These are phyloP conservation scores for Ganoderma boninense DNA, from an alignment of 1,284 basidiomycete genomes.

Conservation along the genomic window DNA sequence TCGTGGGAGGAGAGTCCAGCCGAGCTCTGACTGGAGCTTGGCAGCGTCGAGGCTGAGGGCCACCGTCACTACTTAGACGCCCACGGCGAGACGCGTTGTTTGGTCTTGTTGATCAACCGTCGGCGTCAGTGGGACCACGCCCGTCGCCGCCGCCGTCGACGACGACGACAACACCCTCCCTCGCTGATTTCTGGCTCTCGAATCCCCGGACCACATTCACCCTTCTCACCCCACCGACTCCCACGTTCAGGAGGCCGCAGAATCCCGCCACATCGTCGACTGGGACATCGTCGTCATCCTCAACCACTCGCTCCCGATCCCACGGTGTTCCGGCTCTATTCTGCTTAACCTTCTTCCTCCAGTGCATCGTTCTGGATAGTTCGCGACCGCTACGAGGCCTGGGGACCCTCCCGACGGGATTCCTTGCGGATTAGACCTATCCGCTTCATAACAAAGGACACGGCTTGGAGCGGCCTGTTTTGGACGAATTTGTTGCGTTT, in stretches of 20 bases:
- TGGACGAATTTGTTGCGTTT: slow-evolving; percentile 21
- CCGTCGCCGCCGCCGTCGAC: slow-evolving; percentile 39
- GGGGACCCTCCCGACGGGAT: slow-evolving; percentile 19
- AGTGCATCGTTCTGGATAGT: slow-evolving; percentile 7
- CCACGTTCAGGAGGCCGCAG: not conserved
- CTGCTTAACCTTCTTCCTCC: not conserved
- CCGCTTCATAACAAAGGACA: slow-evolving; percentile 11
- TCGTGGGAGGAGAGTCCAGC: not conserved
- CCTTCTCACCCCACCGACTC: not conserved
- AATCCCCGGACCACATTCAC: slow-evolving; percentile 10
- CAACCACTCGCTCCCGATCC: slow-evolving; percentile 4
- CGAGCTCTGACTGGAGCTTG: not conserved
- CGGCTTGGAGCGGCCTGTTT: slow-evolving; percentile 13
- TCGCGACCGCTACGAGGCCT: slow-evolving; percentile 5
- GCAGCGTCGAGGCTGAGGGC: not conserved
- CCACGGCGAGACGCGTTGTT: slow-evolving; percentile 31
- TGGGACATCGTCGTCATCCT: slow-evolving; percentile 2
- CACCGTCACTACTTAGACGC: slow-evolving; percentile 11
- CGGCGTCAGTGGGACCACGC: slow-evolving; percentile 27
- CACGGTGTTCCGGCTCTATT: not conserved
- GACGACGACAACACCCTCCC: slow-evolving; percentile 35
- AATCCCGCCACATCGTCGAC: slow-evolving; percentile 4
- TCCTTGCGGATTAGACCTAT: slow-evolving; percentile 10
- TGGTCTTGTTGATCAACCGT: slow-evolving; percentile 27
- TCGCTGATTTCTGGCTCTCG: slow-evolving; percentile 7